Conservation (phyloP, 768 basidiomycete species). For the Sporobolomyces phaffii region DNA sequence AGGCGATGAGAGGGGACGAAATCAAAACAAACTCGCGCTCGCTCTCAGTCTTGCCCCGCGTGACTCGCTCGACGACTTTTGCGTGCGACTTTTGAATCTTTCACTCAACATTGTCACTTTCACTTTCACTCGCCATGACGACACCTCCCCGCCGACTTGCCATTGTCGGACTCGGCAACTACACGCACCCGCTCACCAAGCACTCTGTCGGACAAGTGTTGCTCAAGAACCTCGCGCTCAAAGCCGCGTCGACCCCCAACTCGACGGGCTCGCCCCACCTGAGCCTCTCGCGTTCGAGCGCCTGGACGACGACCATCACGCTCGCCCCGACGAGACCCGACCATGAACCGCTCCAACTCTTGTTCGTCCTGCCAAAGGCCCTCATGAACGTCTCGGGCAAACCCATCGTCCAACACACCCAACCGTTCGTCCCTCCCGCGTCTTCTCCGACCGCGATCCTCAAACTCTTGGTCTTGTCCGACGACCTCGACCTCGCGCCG, state of each 20-base stretch:
- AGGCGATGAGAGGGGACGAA: background rate
- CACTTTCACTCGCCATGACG: background rate
- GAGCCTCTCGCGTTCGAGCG: background rate
- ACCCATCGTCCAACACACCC: background rate
- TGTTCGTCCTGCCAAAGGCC: constrained; percentile 21
- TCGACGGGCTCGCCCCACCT: constrained; percentile 10
- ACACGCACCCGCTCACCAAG: constrained; percentile 30
- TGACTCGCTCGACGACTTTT: no score
- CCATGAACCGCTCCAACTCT: constrained; percentile 15
- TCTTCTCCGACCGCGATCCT: constrained; percentile 2
- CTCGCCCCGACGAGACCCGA: background rate
- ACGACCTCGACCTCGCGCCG: constrained; percentile 29
- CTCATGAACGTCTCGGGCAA: constrained; percentile 34
- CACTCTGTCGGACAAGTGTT: constrained; percentile 35
- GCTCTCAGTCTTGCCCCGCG: background rate
- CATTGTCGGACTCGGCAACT: constrained; percentile 34
- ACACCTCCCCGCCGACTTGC: constrained; percentile 10
- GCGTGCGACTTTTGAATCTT: no score
- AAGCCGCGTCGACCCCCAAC: constrained; percentile 1
- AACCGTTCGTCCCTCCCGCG: background rate
- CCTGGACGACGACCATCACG: constrained; percentile 10
- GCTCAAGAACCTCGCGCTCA: constrained; percentile 13
- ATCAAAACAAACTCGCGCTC: background rate
- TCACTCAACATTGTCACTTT: no score
- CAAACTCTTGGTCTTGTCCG: constrained; percentile 25